Conservation (phyloP, 345 rosid genomes). For the Erodium maritimum region DNA sequence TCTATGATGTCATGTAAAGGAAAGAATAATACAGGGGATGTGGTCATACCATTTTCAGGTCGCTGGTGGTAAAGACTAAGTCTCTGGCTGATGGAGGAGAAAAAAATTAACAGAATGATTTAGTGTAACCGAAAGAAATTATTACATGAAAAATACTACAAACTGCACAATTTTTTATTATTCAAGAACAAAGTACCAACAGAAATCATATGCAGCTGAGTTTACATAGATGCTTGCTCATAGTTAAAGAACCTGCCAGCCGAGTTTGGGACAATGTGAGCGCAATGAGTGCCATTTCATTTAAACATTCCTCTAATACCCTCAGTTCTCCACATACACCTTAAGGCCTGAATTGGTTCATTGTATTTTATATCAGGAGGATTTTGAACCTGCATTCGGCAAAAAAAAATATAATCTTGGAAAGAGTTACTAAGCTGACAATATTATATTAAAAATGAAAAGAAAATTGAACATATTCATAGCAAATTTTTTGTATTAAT, state of each 20-base stretch:
- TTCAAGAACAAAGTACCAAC: no score
- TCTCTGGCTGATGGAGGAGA: conserved; percentile 27
- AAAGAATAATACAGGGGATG: neutral
- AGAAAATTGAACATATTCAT: neutral
- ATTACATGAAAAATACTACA: no score
- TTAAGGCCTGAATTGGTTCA: conserved; percentile 80
- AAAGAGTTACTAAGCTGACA: no score
- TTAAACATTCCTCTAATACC: conserved; percentile 79
- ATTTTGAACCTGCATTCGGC: conserved; percentile 64
- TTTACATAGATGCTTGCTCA: conserved; percentile 85
- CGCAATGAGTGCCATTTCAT: conserved; percentile 74
- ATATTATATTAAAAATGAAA: neutral
- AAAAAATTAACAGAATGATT: neutral
- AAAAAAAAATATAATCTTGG: conserved; percentile 12
- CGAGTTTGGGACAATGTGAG: no score
- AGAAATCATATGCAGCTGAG: no score
- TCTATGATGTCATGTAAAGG: neutral
- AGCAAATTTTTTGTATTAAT: conserved; percentile 10
- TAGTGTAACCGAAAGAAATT: no score
- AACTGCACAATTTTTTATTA: no score
- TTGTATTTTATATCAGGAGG: conserved; percentile 71
- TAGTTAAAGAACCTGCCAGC: conserved; percentile 93
- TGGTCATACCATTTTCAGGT: conserved; percentile 47
- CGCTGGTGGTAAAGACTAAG: conserved; percentile 42
- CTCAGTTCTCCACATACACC: conserved; percentile 75